Base-by-base conservation (phyloP, 2,329 filamentous ascomycete genomes). In the Thielaviopsis musarum region DNA sequence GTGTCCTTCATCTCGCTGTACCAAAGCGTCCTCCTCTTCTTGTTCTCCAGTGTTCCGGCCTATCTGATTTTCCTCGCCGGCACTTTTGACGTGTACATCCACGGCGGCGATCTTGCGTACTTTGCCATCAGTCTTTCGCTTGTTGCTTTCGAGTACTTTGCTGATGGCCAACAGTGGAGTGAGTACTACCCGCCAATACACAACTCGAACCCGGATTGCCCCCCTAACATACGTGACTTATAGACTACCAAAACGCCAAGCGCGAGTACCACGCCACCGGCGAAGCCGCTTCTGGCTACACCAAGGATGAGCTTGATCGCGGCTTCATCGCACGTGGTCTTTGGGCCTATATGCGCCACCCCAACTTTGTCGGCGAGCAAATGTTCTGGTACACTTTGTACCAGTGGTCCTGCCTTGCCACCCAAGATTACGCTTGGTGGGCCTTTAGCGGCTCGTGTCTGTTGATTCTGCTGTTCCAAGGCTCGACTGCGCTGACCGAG, bases 331-430 rank as follows among this genome's bases (percentile, higher is more conserved):
- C 88, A 9, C 82, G 78, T 4, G 93, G 93, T 0, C 75, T 98
- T 7, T 98, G 88, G 85, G 85, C 83, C 0, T 90, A 84, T 74
- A 91, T 86, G 65, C 81, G 93, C 53, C 94, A 98, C 70, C 93
- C 93, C 54, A 98, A 98, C 71, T 98, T 97, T 68, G 82, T 87
- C 5, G 88, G 88, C 5, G 93, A 98, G 72, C 93, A 97, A 72
- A 76, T 83, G 30, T 83, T 97, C 66, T 98, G 93, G 93, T 77
- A 95, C 58, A 74, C 83, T 9, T 72, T 97, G 57, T 97, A 97
- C 70, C 81, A 88, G 67, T 98, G 91, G 93, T 82, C 80, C 64
- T 91, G 87, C 70, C 85, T 82, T 68, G 79, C 83, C 59, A 87
- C 84, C 34, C 79, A 83, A 59, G 82, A 77, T 1, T 75, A 84